Percentiles rank a stretch among this genome's conserved stretches.
These are phyloP conservation scores for Phytophthora aleatoria DNA, from an alignment of 352 stramenopile species.

Conservation along the genomic window DNA sequence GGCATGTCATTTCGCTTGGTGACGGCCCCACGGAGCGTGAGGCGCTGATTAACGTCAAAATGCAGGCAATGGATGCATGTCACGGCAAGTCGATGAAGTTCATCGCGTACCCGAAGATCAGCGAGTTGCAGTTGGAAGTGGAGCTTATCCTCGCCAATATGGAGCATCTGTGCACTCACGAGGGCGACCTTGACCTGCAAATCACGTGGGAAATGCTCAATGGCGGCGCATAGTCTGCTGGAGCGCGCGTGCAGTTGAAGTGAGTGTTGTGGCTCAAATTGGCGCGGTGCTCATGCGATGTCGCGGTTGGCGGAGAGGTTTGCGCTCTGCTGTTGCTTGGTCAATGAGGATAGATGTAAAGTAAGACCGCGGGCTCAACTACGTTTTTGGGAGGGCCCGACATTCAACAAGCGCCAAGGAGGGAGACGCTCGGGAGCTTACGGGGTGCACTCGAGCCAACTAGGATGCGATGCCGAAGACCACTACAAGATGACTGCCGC, in stretches of 20 bases:
- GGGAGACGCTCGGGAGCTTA: constrained; percentile 20
- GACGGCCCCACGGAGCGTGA: constrained; percentile 85
- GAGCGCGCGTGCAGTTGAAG: constrained; percentile 12
- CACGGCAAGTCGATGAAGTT: constrained; percentile 90
- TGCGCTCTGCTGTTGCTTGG: constrained; percentile 21
- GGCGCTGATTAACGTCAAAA: constrained; percentile 86
- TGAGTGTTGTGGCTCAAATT: constrained; percentile 7
- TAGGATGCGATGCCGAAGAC: neutral
- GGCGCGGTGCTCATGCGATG: neutral
- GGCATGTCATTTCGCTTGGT: constrained; percentile 83
- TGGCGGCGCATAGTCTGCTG: constrained; percentile 38
- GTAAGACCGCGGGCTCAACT: constrained; percentile 33
- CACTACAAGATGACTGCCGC: constrained; percentile 10
- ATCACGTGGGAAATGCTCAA: constrained; percentile 89
- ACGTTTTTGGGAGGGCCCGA: constrained; percentile 25
- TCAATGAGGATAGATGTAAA: constrained; percentile 53
- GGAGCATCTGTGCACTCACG: constrained; percentile 81
- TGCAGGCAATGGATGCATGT: constrained; percentile 79
- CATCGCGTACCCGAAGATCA: constrained; percentile 87
- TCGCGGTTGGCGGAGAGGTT: neutral
- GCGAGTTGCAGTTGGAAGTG: constrained; percentile 77
- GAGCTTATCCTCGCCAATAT: constrained; percentile 83
- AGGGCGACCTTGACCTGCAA: constrained; percentile 82
- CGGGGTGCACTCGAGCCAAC: neutral
- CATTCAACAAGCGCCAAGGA: constrained; percentile 30